Evolutionary conservation across 495 filamentous ascomycete genomes (phyloP).

Genomic region (Daldinia caldariorum): DNA sequence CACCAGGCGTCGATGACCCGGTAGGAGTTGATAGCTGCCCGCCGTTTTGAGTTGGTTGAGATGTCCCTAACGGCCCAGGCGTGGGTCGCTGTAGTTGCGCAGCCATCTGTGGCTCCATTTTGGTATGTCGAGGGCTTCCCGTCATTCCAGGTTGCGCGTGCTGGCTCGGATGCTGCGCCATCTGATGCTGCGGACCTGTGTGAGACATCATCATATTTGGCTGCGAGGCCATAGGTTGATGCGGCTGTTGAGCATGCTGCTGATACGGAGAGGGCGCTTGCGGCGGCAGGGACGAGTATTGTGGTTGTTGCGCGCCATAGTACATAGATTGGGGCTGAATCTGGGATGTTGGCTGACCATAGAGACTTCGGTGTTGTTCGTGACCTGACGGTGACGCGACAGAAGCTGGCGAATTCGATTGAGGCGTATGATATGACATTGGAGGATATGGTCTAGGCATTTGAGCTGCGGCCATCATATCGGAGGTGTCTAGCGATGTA

Average conservation of each 20-base stretch:
- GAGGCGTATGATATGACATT: conserved; percentile 90
- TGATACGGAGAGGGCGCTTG: conserved; percentile 80
- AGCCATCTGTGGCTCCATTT: conserved; percentile 69
- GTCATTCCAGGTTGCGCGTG: conserved; percentile 63
- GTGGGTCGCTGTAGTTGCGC: conserved; percentile 66
- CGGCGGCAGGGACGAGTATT: conserved; percentile 73
- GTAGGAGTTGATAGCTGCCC: conserved; percentile 64
- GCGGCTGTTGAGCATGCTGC: conserved; percentile 75
- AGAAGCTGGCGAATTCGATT: conserved; percentile 96
- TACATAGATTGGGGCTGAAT: conserved; percentile 77
- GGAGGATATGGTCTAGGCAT: conserved; percentile 90
- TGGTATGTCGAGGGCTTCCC: conserved; percentile 68
- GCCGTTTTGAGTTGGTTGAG: conserved; percentile 58
- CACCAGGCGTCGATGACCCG: conserved; percentile 54
- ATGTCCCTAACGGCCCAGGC: conserved; percentile 62
- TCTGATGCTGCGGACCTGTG: conserved; percentile 60
- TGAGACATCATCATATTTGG: conserved; percentile 68
- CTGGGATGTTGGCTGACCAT: conserved; percentile 81
- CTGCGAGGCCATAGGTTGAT: conserved; percentile 67
- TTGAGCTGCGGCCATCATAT: conserved; percentile 93
- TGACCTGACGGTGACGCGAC: conserved; percentile 89
- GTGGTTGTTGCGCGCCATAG: conserved; percentile 69
- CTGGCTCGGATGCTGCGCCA: conserved; percentile 57
- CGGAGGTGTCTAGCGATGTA: conserved; percentile 72
- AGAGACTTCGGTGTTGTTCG: conserved; percentile 88